Percentiles rank a stretch among this genome's conserved stretches.
These are phyloP conservation scores for Phyllosticta citrichinensis DNA, from an alignment of 2,329 filamentous ascomycete species.

Conservation along the genomic window DNA sequence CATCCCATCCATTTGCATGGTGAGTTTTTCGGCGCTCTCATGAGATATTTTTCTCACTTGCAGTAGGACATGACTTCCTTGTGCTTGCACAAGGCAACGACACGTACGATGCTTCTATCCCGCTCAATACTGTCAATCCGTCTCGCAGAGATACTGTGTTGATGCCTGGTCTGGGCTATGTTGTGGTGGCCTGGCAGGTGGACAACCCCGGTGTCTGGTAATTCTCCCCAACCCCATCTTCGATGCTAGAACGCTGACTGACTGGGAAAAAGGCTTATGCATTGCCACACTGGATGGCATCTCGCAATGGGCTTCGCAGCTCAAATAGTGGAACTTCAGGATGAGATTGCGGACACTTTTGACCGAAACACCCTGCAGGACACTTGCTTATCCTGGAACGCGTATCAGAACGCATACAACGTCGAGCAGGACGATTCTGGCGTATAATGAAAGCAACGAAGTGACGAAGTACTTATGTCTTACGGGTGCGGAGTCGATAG, in stretches of 20 bases:
- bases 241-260: not conserved
- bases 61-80: conserved; percentile 27
- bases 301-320: conserved; percentile 34
- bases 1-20: conserved; percentile 33
- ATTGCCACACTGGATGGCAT: conserved; percentile 27
- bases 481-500: not conserved
- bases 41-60: not conserved
- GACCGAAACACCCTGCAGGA: not conserved
- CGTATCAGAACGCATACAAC: not conserved
- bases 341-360: not conserved
- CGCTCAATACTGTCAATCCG: conserved; percentile 29
- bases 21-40: not conserved
- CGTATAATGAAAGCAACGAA: not conserved
- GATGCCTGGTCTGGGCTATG: conserved; percentile 45
- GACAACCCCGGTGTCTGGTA: conserved; percentile 40
- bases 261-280: conserved; percentile 22
- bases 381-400: not conserved
- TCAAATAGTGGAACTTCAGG: conserved; percentile 28
- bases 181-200: conserved; percentile 43
- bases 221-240: conserved; percentile 23
- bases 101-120: conserved; percentile 23
- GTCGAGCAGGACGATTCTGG: not conserved
- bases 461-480: not conserved
- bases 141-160: conserved; percentile 38
- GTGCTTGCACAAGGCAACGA: conserved; percentile 27